Base-by-base conservation (phyloP, 805 yeast genomes). In the Lipomyces orientalis region DNA sequence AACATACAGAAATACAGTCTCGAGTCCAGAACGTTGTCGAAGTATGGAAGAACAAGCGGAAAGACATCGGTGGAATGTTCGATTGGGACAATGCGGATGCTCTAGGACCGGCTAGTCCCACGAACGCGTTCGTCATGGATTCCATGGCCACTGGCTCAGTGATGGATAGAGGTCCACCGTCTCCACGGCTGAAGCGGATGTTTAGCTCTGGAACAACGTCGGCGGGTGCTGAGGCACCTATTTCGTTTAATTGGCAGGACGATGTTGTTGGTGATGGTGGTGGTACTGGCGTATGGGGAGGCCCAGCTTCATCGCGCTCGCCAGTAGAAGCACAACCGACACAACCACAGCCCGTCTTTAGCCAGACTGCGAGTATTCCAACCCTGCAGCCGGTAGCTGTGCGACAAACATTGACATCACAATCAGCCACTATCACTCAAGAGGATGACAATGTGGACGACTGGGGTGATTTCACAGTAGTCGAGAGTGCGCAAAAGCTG, bases 61-160 rank as follows among this genome's bases (percentile, higher is more conserved):
- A 39, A 7, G 58, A 29, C 25, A 9, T 33, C 5, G 65, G 61
- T 3, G 31, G 57, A 16, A 19, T 39, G n/a, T 69, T 69, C 43
- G 66, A 69, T 43, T 69, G 72, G 72, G 68, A 69, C 37, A 58
- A 58, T n/a, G 51, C 58, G 2, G 71, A 65, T 16, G 34, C 37
- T n/a, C 54, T 14, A 25, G 55, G 55, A 12, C 34, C 34, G 6
- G 4, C 16, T 10, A 52, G 58, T 64, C 65, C 46, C 25, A 49
- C 55, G 37, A n/a, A n/a, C 33, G 8, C 37, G 14, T 14, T 10
- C 37, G 35, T 10, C 16, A 54, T 22, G n/a, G 39, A 25, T 3
- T 22, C 55, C 25, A 22, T 51, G 52, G 35, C 60, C 16, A 25
- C 52, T 19, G 65, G 22, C 54, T 9, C 34, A 19, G 34, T 33